These are phyloP conservation scores for Lentithecium fluviatile DNA, from an alignment of 495 filamentous ascomycete species.

Conservation along the genomic window DNA sequence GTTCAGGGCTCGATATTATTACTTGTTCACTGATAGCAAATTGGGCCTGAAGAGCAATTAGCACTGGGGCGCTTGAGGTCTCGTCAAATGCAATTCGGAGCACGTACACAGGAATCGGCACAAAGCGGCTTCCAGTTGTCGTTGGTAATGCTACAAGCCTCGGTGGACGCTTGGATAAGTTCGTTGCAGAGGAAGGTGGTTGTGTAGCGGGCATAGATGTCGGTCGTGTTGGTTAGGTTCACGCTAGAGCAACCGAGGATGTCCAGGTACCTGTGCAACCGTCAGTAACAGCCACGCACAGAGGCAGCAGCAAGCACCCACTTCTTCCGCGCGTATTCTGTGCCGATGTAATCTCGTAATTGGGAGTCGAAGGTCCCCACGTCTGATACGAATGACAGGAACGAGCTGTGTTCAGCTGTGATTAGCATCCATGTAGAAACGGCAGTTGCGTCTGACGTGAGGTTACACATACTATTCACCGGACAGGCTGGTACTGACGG, in stretches of 20 bases:
- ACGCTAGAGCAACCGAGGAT: constrained; percentile 79
- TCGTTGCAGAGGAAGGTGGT: constrained; percentile 91
- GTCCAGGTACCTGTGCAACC: constrained; percentile 60
- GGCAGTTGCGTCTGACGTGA: constrained; percentile 23
- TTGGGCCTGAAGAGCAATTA: constrained; percentile 57
- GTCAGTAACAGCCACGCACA: constrained; percentile 27
- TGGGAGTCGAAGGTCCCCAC: constrained; percentile 74
- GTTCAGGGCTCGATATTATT: constrained; percentile 68
- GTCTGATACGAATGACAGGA: constrained; percentile 76
- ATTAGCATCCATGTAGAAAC: constrained; percentile 28
- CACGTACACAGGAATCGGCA: constrained; percentile 82
- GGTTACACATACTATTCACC: constrained; percentile 69
- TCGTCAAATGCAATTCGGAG: constrained; percentile 17
- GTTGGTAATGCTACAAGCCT: constrained; percentile 63
- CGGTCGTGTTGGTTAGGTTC: constrained; percentile 74
- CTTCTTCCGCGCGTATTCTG: constrained; percentile 73
- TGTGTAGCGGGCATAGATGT: constrained; percentile 91
- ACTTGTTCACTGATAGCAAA: constrained; percentile 84
- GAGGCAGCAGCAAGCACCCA: constrained; percentile 45
- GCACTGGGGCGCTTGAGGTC: constrained; percentile 5
- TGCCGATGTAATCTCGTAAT: constrained; percentile 68
- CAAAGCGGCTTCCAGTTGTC: constrained; percentile 74
- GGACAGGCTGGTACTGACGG: constrained; percentile 73
- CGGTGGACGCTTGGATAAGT: constrained; percentile 86
- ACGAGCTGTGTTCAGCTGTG: constrained; percentile 61